These are phyloP conservation scores for Ramaria sp. DNA, from an alignment of 768 basidiomycete species.

Conservation along the genomic window DNA sequence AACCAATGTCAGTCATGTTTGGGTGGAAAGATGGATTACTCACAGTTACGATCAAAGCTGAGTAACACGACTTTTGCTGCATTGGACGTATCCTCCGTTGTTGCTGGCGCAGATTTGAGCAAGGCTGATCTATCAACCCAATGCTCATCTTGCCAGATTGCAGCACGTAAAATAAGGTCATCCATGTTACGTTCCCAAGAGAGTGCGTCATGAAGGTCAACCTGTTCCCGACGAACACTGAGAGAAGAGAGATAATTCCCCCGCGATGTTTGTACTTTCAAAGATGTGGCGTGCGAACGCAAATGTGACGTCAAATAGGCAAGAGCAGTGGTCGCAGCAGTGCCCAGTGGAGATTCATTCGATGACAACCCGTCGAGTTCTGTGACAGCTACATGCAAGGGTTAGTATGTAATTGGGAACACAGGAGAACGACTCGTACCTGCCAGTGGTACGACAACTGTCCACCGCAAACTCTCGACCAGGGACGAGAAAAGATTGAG, in stretches of 20 bases:
- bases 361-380: slow-evolving; percentile 86
- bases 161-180: slow-evolving; percentile 86
- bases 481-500: slow-evolving; percentile 61
- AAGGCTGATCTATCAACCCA: slow-evolving; percentile 78
- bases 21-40: slow-evolving; percentile 22
- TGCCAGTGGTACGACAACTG: slow-evolving; percentile 81
- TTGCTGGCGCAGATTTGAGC: slow-evolving; percentile 33
- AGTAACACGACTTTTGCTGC: slow-evolving; percentile 80
- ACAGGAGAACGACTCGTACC: slow-evolving; percentile 11
- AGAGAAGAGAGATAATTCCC: slow-evolving; percentile 88
- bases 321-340: slow-evolving; percentile 64
- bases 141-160: slow-evolving; percentile 88
- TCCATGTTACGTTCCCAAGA: slow-evolving; percentile 76
- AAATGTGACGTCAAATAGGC: slow-evolving; percentile 66
- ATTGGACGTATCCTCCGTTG: slow-evolving; percentile 26
- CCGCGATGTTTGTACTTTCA: slow-evolving; percentile 92
- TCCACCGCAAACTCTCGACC: slow-evolving; percentile 77
- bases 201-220: slow-evolving; percentile 49
- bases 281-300: slow-evolving; percentile 57
- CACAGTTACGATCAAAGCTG: slow-evolving; percentile 86
- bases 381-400: slow-evolving; percentile 54
- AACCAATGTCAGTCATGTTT: slow-evolving; percentile 11
- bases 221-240: slow-evolving; percentile 71
- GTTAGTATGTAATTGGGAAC: slow-evolving; percentile 11
- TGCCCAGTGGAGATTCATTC: slow-evolving; percentile 48